Conservation (phyloP, 257 asterid species). For the Nicotiana attenuata region DNA sequence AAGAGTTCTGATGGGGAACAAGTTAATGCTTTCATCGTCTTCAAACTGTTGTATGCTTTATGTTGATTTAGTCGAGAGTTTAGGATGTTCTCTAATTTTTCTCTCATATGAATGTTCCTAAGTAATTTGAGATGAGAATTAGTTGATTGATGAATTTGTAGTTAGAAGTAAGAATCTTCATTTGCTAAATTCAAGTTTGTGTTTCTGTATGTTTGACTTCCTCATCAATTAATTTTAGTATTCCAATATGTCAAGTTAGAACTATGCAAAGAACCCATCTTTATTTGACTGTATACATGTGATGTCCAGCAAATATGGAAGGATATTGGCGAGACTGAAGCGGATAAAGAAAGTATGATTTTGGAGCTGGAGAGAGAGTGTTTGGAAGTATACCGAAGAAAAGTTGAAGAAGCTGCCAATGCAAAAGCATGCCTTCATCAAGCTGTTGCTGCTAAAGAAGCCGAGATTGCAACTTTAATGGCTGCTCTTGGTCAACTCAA, state of each 20-base stretch:
- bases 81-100: no score
- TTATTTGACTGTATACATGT: neutral
- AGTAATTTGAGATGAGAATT: no score
- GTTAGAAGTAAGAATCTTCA: neutral
- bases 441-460: slow-evolving; percentile 6
- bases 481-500: slow-evolving; percentile 17
- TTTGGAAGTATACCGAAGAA: slow-evolving; percentile 12
- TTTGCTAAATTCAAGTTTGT: neutral
- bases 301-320: neutral
- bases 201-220: neutral
- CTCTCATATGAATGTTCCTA: no score
- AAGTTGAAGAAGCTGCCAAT: slow-evolving; percentile 5
- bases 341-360: neutral
- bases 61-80: no score
- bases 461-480: slow-evolving; percentile 18
- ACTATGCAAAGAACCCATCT: no score
- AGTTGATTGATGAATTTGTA: neutral
- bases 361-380: slow-evolving; percentile 11
- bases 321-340: slow-evolving; percentile 15
- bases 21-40: no score
- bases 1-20: neutral
- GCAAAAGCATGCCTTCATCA: slow-evolving; percentile 5
- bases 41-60: no score
- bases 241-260: neutral
- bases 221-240: neutral